Conservation (phyloP, 148 eudicot genomes). For the Rhododendron ovatum region DNA sequence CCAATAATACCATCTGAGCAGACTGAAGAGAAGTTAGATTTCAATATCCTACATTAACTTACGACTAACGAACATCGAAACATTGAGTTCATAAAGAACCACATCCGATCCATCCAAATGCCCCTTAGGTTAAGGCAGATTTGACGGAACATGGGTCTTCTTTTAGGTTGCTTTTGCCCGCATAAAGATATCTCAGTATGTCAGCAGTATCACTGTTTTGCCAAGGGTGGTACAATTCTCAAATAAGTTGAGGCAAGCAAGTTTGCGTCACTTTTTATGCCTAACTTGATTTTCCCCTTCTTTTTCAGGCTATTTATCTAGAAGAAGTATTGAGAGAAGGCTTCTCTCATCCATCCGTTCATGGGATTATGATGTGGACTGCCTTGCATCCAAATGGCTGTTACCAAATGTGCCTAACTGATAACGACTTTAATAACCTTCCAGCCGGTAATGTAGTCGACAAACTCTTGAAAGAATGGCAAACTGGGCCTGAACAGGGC, state of each 20-base stretch:
- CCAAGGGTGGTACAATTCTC: background rate
- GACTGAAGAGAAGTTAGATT: background rate
- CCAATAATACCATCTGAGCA: background rate
- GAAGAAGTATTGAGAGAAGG: slow-evolving; percentile 77
- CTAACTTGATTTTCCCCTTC: background rate
- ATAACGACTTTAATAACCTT: slow-evolving; percentile 49
- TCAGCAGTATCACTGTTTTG: background rate
- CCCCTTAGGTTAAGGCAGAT: background rate
- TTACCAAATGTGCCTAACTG: slow-evolving; percentile 89
- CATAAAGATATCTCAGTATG: too few relatives aligned
- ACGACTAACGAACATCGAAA: background rate
- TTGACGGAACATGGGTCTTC: background rate
- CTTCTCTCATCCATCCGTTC: slow-evolving; percentile 58
- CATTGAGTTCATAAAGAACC: background rate
- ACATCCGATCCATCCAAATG: background rate
- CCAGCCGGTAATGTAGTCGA: slow-evolving; percentile 81
- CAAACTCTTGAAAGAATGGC: slow-evolving; percentile 65
- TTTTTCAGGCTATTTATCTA: slow-evolving; percentile 51
- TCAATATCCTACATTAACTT: background rate
- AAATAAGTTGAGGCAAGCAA: background rate
- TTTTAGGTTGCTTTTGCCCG: background rate
- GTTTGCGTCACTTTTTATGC: background rate
- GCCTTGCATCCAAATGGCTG: slow-evolving; percentile 63
- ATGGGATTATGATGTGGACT: slow-evolving; percentile 82
- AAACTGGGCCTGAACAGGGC: slow-evolving; percentile 41